Evolutionary conservation across 495 filamentous ascomycete genomes (phyloP).

Genomic region (Trypethelium eluteriae): DNA sequence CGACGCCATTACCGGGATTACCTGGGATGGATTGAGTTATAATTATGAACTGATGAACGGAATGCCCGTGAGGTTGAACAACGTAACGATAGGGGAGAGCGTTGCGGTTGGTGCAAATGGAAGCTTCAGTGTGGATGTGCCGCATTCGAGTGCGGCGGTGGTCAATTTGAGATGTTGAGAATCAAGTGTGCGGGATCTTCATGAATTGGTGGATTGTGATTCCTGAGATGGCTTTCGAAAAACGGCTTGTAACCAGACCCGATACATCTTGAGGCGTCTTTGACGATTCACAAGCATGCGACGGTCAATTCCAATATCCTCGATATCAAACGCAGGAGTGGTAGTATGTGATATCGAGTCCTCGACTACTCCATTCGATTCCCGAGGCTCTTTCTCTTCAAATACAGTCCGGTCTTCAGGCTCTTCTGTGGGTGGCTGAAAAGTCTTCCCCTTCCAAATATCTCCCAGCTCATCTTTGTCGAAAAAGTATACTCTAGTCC

Average conservation of each 20-base stretch:
- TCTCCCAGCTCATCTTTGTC: conserved; percentile 69
- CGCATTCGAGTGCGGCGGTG: conserved; percentile 46
- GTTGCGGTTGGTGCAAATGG: conserved; percentile 40
- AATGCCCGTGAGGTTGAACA: conserved; percentile 46
- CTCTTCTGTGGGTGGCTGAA: not conserved
- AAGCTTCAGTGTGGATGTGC: conserved; percentile 41
- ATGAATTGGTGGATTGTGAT: not conserved
- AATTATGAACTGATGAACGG: conserved; percentile 53
- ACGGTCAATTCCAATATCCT: conserved; percentile 72
- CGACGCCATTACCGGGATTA: conserved; percentile 54
- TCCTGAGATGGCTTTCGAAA: conserved; percentile 59
- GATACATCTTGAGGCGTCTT: conserved; percentile 91
- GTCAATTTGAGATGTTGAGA: conserved; percentile 34
- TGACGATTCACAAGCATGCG: conserved; percentile 87
- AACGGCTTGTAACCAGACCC: conserved; percentile 91
- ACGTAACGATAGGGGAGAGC: conserved; percentile 52
- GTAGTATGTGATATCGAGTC: conserved; percentile 3
- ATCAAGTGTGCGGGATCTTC: not conserved
- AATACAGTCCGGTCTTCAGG: not conserved
- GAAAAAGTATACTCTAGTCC: conserved; percentile 96
- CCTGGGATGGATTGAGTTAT: conserved; percentile 57
- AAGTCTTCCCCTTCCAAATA: conserved; percentile 59
- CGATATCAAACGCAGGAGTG: conserved; percentile 52
- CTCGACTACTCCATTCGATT: conserved; percentile 7
- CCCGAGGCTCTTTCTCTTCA: conserved; percentile 17